Evolutionary conservation across 2,329 filamentous ascomycete genomes (phyloP).

Genomic region (Epichloe scottii): DNA sequence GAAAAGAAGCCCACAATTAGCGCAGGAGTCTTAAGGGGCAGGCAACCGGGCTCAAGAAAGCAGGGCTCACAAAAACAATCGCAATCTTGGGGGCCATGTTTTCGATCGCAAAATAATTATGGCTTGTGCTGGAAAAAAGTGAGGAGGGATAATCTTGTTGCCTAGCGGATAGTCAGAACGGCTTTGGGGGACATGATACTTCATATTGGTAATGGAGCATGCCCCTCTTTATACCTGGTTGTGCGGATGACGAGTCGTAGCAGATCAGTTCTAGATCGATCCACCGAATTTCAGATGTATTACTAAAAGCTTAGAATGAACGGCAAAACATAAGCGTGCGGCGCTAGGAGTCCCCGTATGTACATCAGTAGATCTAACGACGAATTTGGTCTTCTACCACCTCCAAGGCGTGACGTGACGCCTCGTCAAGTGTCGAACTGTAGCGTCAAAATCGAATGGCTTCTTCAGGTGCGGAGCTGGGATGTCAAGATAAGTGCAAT

Average conservation of each 20-base stretch:
- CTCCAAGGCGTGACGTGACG: neutral
- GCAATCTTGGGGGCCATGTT: constrained; percentile 84
- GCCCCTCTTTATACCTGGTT: too few relatives aligned
- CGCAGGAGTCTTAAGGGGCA: neutral
- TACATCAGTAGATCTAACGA: neutral
- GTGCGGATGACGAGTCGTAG: neutral
- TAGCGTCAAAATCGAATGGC: too few relatives aligned
- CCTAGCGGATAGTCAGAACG: too few relatives aligned
- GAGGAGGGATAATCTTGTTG: too few relatives aligned
- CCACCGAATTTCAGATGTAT: neutral
- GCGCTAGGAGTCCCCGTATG: neutral
- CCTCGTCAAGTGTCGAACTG: neutral
- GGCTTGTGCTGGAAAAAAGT: too few relatives aligned
- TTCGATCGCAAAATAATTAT: constrained; percentile 8
- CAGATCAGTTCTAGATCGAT: neutral
- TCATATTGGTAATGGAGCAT: too few relatives aligned
- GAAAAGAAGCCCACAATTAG: neutral
- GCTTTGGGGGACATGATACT: too few relatives aligned
- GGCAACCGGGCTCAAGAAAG: neutral
- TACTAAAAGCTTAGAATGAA: neutral
- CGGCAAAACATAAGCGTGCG: neutral
- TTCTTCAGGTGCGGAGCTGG: too few relatives aligned
- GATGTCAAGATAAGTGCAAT: too few relatives aligned
- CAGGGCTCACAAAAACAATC: constrained; percentile 65
- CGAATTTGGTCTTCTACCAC: neutral